A percentile compares a stretch with the other conserved stretches of the same genome.
Conservation (phyloP, 805 yeast genomes). For the Metschnikowia drakensbergensis region DNA sequence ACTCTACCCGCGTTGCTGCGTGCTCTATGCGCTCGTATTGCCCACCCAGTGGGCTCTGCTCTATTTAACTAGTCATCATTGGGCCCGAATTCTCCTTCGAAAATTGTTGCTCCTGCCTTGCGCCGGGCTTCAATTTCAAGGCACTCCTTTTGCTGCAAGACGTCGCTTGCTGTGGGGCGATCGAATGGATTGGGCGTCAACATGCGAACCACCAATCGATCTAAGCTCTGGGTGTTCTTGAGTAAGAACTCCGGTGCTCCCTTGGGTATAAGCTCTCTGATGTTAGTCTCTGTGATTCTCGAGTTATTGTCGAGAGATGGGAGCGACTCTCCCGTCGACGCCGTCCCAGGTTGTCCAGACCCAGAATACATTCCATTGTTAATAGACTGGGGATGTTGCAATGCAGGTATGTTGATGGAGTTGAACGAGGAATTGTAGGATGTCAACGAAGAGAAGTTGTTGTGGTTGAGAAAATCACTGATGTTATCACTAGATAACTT, state of each 20-base stretch:
- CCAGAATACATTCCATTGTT: constrained; percentile 4
- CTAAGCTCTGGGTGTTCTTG: constrained; percentile 55
- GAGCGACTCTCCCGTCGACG: constrained; percentile 1
- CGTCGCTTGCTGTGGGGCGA: constrained; percentile 74
- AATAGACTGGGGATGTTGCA: constrained; percentile 7
- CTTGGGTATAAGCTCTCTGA: constrained; percentile 50
- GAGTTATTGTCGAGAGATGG: background rate
- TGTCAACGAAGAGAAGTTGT: constrained; percentile 32
- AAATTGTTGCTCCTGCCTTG: constrained; percentile 89
- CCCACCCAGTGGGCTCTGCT: constrained; percentile 9
- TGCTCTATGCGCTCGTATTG: background rate
- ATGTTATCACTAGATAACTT: constrained; percentile 55
- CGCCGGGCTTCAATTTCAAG: constrained; percentile 72
- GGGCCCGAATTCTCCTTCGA: constrained; percentile 95
- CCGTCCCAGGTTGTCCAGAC: background rate
- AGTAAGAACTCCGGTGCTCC: constrained; percentile 88
- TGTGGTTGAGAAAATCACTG: constrained; percentile 39
- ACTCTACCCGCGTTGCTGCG: background rate
- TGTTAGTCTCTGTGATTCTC: constrained; percentile 1
- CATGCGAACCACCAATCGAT: constrained; percentile 82
- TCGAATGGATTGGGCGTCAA: constrained; percentile 74
- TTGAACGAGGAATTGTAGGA: constrained; percentile 27
- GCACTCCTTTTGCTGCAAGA: constrained; percentile 72
- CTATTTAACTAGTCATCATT: constrained; percentile 15
- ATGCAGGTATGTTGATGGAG: constrained; percentile 14